Evolutionary conservation across 257 asterid species (phyloP), one percentile per base, ranked within the genome.

Genomic region (Solanum etuberosum): DNA sequence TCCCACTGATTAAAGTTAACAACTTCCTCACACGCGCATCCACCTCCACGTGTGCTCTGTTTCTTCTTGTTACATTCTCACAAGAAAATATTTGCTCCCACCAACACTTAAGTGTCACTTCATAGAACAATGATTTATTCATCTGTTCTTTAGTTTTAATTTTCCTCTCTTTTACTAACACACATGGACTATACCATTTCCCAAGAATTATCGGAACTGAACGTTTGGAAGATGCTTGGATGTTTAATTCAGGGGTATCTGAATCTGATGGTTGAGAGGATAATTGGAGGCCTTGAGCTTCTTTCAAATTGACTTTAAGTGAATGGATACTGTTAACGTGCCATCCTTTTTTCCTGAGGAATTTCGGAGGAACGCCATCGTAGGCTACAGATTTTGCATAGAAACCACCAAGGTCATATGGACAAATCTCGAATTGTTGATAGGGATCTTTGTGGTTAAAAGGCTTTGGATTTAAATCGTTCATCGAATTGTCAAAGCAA

Each of bases 261-360:
- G 87, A 27, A 70, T 87, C 90, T 13, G 87, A 27, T 12, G 87
- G 83, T 35, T 82, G 85, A 25, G 92, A 65, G 21, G 59, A 77
- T 78, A 46, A 43, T 9, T 77, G 89, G 32, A 93, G 89, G 27
- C 97, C 98, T 14, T 85, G 92, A 87, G 97, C 89, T 78, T 94
- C 95, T 15, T 73, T 88, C 20, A 93, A 73, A 25, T 59, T 88
- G 67, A 92, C 91, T 48, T 84, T 92, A 88, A 84, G 89, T 37
- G 95, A 92, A 29, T 85, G 90, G 23, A 89, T 20, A 46, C 88
- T 77, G 86, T 88, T 82, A 34, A 94, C 92, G 61, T 92, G 91
- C 99, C 99, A 96, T 7, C 99, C 98, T 76, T 91, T 91, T 80
- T 78, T 89, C 85, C 96, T 89, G 5, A 96, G 90, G 87, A 95